Base-by-base conservation (phyloP, 495 filamentous ascomycete genomes). In the Podospora didyma region DNA sequence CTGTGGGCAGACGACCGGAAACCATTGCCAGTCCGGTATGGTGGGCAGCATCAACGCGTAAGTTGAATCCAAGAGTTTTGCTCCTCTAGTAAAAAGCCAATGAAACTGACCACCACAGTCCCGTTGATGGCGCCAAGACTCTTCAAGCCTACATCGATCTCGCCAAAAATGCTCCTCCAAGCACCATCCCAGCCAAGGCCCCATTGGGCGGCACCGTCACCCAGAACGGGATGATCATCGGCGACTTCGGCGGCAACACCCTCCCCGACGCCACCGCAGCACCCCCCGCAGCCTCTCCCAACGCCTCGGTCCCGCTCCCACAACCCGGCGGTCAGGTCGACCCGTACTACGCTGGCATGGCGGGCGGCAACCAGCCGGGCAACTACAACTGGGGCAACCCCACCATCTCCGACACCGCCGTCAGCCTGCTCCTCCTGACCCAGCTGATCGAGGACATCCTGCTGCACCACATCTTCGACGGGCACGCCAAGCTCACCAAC, bases 1-100 rank as follows among this genome's bases (percentile, higher is more conserved):
- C 73, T 84, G 81, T 58, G 75, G 73, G 11, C 81, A 83, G 57
- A 67, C 64, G 2, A 63, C 51, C 4, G 66, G 65, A 44, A 70
- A 57, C 2, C 77, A 80, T 59, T 79, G 76, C 55, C 68, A 76
- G 44, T 56, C 62, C 1, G 75, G 74, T 46, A 77, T 77, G 73
- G 73, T 75, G 4, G 72, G 74, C 26, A 58, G 56, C 26, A 67
- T 77, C 58, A 77, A 77, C 47, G 75, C 75, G 28, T 60, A 50
- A 28, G 59, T 53, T 20, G n/a, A n/a, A 2, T 17, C n/a, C 51
- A 14, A 17, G n/a, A 5, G 7, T 9, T 21, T 28, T 22, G n/a
- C n/a, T n/a, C n/a, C 31, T n/a, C 28, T 19, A 14, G 10, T 7
- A 17, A 14, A 24, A 20, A 5, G n/a, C n/a, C n/a, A n/a, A n/a